Conservation (phyloP, 495 filamentous ascomycete species). For the Aspergillus affinis region DNA sequence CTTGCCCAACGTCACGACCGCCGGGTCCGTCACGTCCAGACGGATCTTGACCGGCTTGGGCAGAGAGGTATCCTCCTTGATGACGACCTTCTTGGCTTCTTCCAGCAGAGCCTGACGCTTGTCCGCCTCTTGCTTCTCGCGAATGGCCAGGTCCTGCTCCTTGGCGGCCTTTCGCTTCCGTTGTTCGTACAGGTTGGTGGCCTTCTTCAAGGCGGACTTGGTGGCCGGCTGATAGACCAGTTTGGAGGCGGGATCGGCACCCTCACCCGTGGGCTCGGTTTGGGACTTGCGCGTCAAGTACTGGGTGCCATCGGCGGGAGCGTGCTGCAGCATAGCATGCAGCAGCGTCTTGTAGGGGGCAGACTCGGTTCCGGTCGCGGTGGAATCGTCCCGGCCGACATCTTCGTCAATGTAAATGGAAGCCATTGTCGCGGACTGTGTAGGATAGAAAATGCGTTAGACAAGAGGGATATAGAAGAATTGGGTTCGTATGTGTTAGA, state of each 20-base stretch:
- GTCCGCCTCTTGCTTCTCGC: constrained; percentile 71
- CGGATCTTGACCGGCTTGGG: constrained; percentile 76
- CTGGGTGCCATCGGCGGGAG: constrained; percentile 55
- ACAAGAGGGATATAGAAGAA: background rate
- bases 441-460: constrained; percentile 1
- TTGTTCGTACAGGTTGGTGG: constrained; percentile 65
- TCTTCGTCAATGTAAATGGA: constrained; percentile 79
- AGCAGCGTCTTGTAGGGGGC: constrained; percentile 79
- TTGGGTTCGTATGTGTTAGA: background rate
- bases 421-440: constrained; percentile 33
- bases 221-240: constrained; percentile 77
- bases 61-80: constrained; percentile 77
- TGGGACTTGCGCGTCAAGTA: constrained; percentile 70
- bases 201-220: constrained; percentile 83
- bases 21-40: constrained; percentile 62
- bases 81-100: constrained; percentile 82
- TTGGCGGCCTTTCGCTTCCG: constrained; percentile 77
- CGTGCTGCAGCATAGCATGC: constrained; percentile 72
- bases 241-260: constrained; percentile 46
- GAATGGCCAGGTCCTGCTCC: constrained; percentile 63
- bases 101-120: constrained; percentile 67
- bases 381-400: constrained; percentile 67
- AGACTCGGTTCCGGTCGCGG: constrained; percentile 64
- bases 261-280: constrained; percentile 61
- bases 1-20: constrained; percentile 59